Percentiles rank a stretch among this genome's conserved stretches.
Evolutionary conservation across 2,329 filamentous ascomycete species (phyloP).

Genomic region (Coleophoma eucalyptorum): DNA sequence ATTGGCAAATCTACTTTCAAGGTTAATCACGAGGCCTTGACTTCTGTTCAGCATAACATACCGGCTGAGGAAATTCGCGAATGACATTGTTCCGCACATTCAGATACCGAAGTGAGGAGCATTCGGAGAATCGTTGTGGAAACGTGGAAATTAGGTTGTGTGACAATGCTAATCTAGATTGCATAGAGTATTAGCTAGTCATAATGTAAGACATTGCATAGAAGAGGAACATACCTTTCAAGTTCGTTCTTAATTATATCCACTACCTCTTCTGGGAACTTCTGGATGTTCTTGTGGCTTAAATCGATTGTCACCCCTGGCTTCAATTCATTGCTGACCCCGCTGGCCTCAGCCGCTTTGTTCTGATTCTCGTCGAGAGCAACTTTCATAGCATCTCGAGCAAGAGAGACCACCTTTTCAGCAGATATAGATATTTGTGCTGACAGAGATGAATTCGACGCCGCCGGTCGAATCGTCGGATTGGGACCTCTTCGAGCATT

Average conservation of each 20-base stretch:
- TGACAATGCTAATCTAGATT: slow-evolving; percentile 67
- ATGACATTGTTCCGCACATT: slow-evolving; percentile 77
- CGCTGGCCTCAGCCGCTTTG: slow-evolving; percentile 57
- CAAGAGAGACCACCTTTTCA: slow-evolving; percentile 61
- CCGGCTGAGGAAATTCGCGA: slow-evolving; percentile 59
- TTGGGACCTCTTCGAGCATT: slow-evolving; percentile 34
- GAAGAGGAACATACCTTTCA: slow-evolving; percentile 22
- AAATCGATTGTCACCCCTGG: slow-evolving; percentile 72
- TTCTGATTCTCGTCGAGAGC: slow-evolving; percentile 63
- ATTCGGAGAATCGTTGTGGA: slow-evolving; percentile 69
- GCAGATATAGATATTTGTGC: slow-evolving; percentile 51
- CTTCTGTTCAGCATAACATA: slow-evolving; percentile 34
- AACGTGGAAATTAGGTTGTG: slow-evolving; percentile 73
- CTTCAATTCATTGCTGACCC: slow-evolving; percentile 57
- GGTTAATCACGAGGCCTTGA: slow-evolving; percentile 3
- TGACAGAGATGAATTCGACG: slow-evolving; percentile 38
- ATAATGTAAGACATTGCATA: slow-evolving; percentile 5
- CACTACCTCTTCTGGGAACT: slow-evolving; percentile 30
- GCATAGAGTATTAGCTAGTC: slow-evolving; percentile 18
- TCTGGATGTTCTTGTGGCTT: slow-evolving; percentile 68
- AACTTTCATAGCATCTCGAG: slow-evolving; percentile 62
- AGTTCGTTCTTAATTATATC: slow-evolving; percentile 31
- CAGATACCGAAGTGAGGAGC: slow-evolving; percentile 72
- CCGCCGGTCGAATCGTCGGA: slow-evolving; percentile 41
- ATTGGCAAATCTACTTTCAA: slow-evolving; percentile 67